These are phyloP conservation scores for Letharia columbiana DNA, from an alignment of 495 filamentous ascomycete species.

Conservation along the genomic window DNA sequence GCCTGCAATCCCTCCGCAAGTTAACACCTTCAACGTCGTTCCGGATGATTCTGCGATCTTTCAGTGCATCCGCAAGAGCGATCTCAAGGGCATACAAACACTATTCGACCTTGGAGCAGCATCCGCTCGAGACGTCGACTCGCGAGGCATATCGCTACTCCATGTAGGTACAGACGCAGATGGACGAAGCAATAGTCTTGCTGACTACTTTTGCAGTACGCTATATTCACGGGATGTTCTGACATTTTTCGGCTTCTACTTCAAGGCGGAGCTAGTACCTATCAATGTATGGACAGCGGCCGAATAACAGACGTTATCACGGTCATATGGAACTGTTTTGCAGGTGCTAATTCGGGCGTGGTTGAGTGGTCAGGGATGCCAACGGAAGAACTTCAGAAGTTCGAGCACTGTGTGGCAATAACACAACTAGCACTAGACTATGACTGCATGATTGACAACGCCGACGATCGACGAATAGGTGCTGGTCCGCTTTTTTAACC, in stretches of 20 bases:
- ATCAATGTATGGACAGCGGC: neutral
- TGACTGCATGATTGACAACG: neutral
- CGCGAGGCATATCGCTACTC: neutral
- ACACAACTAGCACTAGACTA: neutral
- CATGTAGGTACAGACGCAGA: neutral
- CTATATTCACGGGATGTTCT: neutral
- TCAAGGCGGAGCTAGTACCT: neutral
- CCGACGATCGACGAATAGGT: neutral
- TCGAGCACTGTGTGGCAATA: neutral
- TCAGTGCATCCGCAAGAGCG: neutral
- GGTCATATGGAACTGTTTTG: neutral
- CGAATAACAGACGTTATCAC: neutral
- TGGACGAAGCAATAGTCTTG: neutral
- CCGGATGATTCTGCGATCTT: constrained; percentile 1
- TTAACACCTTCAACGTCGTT: constrained; percentile 5
- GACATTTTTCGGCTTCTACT: neutral
- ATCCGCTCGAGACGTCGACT: neutral
- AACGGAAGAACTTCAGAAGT: neutral
- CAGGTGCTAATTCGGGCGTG: neutral
- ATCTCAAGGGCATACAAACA: neutral
- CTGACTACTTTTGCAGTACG: neutral
- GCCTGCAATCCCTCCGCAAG: neutral
- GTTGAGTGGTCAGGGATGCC: neutral
- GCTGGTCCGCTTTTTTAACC: neutral
- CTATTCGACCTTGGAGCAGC: constrained; percentile 2